Evolutionary conservation across 2,329 filamentous ascomycete genomes (phyloP).

Genomic region (Penicillium janthinellum): DNA sequence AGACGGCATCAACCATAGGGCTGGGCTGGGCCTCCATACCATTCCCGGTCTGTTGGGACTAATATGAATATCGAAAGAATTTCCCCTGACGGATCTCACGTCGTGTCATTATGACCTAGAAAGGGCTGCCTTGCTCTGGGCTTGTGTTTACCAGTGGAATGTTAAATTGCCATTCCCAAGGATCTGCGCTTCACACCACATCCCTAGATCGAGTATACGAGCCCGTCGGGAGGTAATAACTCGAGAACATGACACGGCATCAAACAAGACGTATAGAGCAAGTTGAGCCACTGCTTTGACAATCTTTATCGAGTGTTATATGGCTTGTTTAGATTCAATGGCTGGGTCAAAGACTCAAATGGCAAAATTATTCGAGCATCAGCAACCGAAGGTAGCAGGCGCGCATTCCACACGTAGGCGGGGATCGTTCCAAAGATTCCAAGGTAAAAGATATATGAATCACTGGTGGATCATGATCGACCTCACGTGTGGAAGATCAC

Average conservation of each 20-base stretch:
- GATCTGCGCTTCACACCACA: conserved; percentile 9
- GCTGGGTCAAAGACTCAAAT: not conserved
- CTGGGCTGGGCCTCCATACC: not conserved
- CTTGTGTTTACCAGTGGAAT: conserved; percentile 18
- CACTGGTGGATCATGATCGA: conserved; percentile 5
- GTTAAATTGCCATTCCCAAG: conserved; percentile 12
- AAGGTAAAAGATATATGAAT: conserved; percentile 16
- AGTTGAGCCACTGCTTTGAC: not conserved
- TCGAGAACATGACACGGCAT: not conserved
- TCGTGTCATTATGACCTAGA: conserved; percentile 20
- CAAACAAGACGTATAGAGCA: not conserved
- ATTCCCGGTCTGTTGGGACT: conserved; percentile 13
- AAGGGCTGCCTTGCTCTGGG: not conserved
- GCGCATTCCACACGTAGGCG: conserved; percentile 21
- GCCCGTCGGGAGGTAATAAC: not conserved
- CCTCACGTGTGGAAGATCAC: conserved; percentile 3
- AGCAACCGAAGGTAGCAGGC: conserved; percentile 8
- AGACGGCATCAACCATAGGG: not conserved
- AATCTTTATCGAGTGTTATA: too few species aligned
- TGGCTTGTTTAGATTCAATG: not conserved
- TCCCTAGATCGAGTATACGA: conserved; percentile 18
- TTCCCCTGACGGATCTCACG: not conserved
- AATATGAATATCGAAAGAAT: not conserved
- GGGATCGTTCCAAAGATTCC: not conserved
- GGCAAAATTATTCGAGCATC: conserved; percentile 4